A percentile compares a stretch with the other conserved stretches of the same genome.
These are phyloP conservation scores for Bipolaris zeicola DNA, from an alignment of 2,329 filamentous ascomycete genomes.

Conservation along the genomic window DNA sequence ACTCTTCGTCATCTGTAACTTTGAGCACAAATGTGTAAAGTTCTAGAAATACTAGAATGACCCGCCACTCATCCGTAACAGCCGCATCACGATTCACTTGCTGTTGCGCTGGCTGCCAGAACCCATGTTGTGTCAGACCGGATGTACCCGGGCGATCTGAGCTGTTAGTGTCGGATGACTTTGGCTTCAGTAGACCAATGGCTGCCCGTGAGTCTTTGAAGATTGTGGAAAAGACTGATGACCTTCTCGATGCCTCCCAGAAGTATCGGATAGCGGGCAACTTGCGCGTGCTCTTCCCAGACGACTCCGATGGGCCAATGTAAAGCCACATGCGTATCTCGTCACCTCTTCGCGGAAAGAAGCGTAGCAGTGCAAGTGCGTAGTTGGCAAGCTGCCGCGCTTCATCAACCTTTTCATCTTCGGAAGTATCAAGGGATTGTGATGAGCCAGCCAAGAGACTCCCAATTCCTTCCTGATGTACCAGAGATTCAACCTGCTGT, in stretches of 20 bases:
- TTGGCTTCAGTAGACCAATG: conserved; percentile 60
- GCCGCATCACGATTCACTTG: conserved; percentile 44
- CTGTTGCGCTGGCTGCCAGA: conserved; percentile 44
- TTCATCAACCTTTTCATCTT: conserved; percentile 56
- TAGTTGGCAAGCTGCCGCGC: conserved; percentile 82
- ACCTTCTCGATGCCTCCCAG: conserved; percentile 71
- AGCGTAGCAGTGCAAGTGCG: conserved; percentile 80
- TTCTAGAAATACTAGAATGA: conserved; percentile 88
- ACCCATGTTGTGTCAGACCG: conserved; percentile 26
- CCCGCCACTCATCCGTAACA: conserved; percentile 77
- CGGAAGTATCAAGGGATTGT: conserved; percentile 44
- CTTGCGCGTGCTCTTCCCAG: conserved; percentile 39
- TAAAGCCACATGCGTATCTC: conserved; percentile 96
- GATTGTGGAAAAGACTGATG: conserved; percentile 63
- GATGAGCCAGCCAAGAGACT: conserved; percentile 59
- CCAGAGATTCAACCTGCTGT: conserved; percentile 70
- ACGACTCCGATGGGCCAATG: conserved; percentile 66
- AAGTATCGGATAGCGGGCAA: conserved; percentile 80
- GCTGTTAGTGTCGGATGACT: conserved; percentile 21
- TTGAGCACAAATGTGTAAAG: conserved; percentile 91
- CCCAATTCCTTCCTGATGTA: conserved; percentile 76
- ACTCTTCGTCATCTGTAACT: conserved; percentile 95
- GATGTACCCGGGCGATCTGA: conserved; percentile 15
- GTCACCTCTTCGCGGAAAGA: conserved; percentile 80
- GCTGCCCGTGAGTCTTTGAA: conserved; percentile 63